These are phyloP conservation scores for Paramecium caudatum DNA, from an alignment of 73 alveolate species.

Conservation along the genomic window DNA sequence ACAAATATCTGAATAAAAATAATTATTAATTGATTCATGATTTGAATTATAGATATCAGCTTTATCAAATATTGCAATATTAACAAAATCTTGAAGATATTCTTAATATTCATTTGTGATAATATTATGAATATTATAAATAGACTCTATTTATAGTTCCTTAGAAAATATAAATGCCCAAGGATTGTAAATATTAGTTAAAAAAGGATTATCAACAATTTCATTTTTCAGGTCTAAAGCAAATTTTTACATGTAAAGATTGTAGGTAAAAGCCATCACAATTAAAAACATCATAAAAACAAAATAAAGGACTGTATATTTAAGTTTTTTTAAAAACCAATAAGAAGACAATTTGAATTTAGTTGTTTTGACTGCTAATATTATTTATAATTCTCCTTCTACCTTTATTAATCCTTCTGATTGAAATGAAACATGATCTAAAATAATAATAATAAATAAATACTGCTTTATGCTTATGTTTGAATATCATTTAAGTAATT, in stretches of 20 bases:
- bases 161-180: conserved; percentile 10
- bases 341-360: neutral
- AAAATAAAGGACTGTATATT: neutral
- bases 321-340: conserved; percentile 5
- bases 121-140: conserved; percentile 5
- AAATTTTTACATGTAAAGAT: conserved; percentile 12
- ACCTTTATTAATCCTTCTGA: conserved; percentile 35
- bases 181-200: neutral
- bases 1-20: conserved; percentile 28
- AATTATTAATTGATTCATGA: neutral
- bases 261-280: conserved; percentile 31
- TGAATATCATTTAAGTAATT: conserved; percentile 19
- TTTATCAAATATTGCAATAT: neutral
- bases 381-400: neutral
- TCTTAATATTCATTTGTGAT: neutral
- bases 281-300: neutral
- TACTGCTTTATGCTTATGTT: neutral
- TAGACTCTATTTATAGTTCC: neutral
- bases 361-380: neutral
- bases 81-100: neutral
- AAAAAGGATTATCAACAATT: neutral
- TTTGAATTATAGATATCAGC: neutral
- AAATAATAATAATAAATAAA: neutral
- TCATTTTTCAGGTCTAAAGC: conserved; percentile 4
- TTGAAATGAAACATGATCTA: conserved; percentile 38